Evolutionary conservation across 148 eudicot species (phyloP).

Genomic region (Agrostemma githago): DNA sequence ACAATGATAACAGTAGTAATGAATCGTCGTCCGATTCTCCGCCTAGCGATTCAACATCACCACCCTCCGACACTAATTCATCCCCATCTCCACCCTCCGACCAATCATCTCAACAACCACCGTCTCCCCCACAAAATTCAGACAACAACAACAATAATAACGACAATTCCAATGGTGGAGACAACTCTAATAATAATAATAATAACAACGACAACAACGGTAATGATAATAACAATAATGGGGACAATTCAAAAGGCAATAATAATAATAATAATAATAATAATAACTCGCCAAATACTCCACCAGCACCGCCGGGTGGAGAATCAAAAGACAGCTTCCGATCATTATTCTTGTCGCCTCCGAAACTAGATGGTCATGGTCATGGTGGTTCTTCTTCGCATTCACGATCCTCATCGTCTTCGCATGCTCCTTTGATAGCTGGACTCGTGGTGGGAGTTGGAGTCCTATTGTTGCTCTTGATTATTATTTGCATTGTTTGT

Average conservation of each 20-base stretch:
- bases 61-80: slow-evolving; percentile 6
- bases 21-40: slow-evolving; percentile 25
- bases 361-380: slow-evolving; percentile 1
- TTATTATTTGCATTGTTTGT: slow-evolving; percentile 30
- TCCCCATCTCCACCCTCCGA: slow-evolving; percentile 25
- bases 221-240: neutral
- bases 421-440: slow-evolving; percentile 25
- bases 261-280: slow-evolving; percentile 13
- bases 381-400: slow-evolving; percentile 13
- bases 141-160: neutral
- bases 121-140: slow-evolving; percentile 9
- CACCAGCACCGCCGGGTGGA: slow-evolving; percentile 17
- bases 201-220: slow-evolving; percentile 16
- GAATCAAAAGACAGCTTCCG: slow-evolving; percentile 10
- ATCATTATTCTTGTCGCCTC: slow-evolving; percentile 25
- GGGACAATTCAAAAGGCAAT: neutral
- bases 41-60: slow-evolving; percentile 18
- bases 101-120: slow-evolving; percentile 10
- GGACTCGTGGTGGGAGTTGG: slow-evolving; percentile 44
- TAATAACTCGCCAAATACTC: slow-evolving; percentile 16
- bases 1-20: neutral
- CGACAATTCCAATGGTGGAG: neutral
- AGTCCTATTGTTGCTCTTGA: slow-evolving; percentile 33
- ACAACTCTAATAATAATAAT: neutral
- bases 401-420: slow-evolving; percentile 15